phyloP scores from a whole-genome alignment of 345 rosid species.

The Cardamine resedifolia region DNA sequence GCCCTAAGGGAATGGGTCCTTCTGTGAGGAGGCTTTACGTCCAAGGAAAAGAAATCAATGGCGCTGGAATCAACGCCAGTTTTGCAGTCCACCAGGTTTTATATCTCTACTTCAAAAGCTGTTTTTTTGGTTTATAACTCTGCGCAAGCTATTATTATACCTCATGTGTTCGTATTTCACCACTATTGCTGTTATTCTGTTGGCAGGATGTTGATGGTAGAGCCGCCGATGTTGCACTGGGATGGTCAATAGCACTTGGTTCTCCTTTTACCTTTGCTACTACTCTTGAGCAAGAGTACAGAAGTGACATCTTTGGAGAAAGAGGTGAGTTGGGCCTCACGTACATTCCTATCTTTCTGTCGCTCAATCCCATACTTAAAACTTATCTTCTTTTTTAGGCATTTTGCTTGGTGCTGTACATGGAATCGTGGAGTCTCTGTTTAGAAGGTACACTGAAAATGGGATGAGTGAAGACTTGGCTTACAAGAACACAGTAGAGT shows the following conservation, averaged over 20 bases:
- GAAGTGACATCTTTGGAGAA: slow-evolving; percentile 95
- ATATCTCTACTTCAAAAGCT: neutral
- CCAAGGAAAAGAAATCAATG: slow-evolving; percentile 86
- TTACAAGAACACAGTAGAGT: slow-evolving; percentile 88
- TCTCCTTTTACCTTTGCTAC: slow-evolving; percentile 92
- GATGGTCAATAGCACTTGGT: slow-evolving; percentile 94
- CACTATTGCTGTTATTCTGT: neutral
- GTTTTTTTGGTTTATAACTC: neutral
- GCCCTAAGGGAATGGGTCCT: slow-evolving; percentile 92
- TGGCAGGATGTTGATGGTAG: slow-evolving; percentile 88
- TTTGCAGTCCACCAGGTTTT: slow-evolving; percentile 85
- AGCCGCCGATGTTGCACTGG: slow-evolving; percentile 83
- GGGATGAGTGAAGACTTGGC: slow-evolving; percentile 79
- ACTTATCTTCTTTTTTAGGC: slow-evolving; percentile 43
- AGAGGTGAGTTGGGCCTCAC: slow-evolving; percentile 51
- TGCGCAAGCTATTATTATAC: neutral
- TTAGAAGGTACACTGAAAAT: slow-evolving; percentile 74
- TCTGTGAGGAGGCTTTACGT: slow-evolving; percentile 90
- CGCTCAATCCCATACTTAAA: neutral
- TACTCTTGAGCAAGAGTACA: slow-evolving; percentile 88
- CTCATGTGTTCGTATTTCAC: neutral
- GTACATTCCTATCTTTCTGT: neutral
- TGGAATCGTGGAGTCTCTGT: slow-evolving; percentile 79
- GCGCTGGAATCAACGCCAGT: slow-evolving; percentile 93
- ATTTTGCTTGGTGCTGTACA: slow-evolving; percentile 91